Conservation (phyloP, 371 early-diverging fungal genomes). For the Mucor plumbeus region DNA sequence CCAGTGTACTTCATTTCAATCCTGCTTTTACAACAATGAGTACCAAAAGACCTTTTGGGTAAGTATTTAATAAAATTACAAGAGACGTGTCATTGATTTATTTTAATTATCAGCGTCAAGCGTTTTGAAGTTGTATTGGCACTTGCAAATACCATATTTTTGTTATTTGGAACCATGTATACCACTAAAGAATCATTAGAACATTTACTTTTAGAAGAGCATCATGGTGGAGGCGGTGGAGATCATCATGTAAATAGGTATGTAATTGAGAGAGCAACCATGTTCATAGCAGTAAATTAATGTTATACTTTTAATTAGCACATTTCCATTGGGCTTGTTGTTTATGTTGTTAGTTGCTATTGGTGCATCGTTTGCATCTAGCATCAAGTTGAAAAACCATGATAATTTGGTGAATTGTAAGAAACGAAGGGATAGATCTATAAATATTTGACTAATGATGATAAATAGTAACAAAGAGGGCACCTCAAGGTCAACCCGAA, state of each 20-base stretch:
- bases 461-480: neutral
- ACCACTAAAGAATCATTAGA: constrained; percentile 61
- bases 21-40: constrained; percentile 41
- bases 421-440: neutral
- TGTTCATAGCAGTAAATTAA: neutral
- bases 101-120: constrained; percentile 35
- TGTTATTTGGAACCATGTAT: constrained; percentile 62
- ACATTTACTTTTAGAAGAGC: constrained; percentile 53
- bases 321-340: constrained; percentile 17
- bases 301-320: neutral
- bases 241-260: constrained; percentile 24
- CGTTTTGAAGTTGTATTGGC: constrained; percentile 58
- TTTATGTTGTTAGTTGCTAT: constrained; percentile 24
- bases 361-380: constrained; percentile 42
- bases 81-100: neutral
- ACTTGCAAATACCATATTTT: constrained; percentile 52
- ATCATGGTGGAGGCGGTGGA: constrained; percentile 29
- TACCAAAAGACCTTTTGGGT: constrained; percentile 60
- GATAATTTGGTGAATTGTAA: constrained; percentile 48
- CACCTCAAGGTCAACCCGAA: neutral
- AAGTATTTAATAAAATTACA: constrained; percentile 8
- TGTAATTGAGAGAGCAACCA: neutral
- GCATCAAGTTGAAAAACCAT: constrained; percentile 51
- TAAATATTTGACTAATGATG: neutral
- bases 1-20: constrained; percentile 50